These are phyloP conservation scores for Xylariomycetidae sp. DNA, from an alignment of 2,329 filamentous ascomycete species.

Conservation along the genomic window DNA sequence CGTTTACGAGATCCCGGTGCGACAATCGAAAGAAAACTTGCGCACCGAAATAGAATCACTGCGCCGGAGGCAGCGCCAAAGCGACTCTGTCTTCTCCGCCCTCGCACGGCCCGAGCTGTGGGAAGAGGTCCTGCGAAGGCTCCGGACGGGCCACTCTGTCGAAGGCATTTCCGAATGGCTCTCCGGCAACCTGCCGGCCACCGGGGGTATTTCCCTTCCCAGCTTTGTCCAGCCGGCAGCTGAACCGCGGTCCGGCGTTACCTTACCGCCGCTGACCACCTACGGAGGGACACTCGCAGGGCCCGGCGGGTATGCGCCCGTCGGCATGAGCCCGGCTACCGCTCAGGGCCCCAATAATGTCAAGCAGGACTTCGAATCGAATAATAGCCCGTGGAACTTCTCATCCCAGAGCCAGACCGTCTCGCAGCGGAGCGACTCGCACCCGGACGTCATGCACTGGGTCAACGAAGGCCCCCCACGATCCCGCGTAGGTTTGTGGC, in stretches of 20 bases:
- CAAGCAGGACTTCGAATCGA: conserved; percentile 35
- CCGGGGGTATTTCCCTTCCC: conserved; percentile 19
- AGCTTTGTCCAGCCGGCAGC: conserved; percentile 21
- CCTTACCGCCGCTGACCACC: conserved; percentile 21
- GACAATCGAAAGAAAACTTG: conserved; percentile 58
- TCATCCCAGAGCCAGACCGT: conserved; percentile 40
- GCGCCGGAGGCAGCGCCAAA: conserved; percentile 47
- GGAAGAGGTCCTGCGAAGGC: conserved; percentile 47
- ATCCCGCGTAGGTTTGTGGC: conserved; percentile 45
- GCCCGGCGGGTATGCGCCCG: conserved; percentile 18
- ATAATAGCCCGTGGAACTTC: conserved; percentile 43
- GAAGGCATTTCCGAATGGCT: conserved; percentile 53
- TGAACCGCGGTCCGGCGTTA: conserved; percentile 20
- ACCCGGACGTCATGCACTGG: conserved; percentile 42
- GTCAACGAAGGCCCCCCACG: conserved; percentile 35
- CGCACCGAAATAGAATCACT: conserved; percentile 54
- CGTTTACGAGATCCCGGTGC: conserved; percentile 56
- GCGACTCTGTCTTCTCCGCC: conserved; percentile 49
- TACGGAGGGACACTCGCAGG: conserved; percentile 14
- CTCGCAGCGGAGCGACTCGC: conserved; percentile 41
- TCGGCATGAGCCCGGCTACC: conserved; percentile 28
- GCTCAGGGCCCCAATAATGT: conserved; percentile 24
- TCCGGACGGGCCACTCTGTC: conserved; percentile 48
- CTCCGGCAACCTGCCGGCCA: conserved; percentile 25
- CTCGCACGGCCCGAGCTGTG: conserved; percentile 44